These are phyloP conservation scores for Vigna nakashimae DNA, from an alignment of 306 rosid genomes.

Conservation along the genomic window DNA sequence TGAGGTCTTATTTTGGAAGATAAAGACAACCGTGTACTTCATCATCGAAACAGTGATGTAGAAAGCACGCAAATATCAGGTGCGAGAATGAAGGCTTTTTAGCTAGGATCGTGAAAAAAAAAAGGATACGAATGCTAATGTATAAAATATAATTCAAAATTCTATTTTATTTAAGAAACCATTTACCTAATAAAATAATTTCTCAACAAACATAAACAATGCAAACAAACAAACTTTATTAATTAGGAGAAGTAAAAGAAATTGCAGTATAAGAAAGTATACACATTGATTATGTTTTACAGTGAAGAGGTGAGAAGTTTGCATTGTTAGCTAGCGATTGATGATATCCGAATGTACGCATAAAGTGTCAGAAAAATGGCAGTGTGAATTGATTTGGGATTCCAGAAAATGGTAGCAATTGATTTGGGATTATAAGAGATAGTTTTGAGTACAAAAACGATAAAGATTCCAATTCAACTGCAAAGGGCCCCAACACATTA, in stretches of 20 bases:
- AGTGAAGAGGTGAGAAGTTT: too few species aligned
- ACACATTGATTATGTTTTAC: too few species aligned
- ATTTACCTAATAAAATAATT: neutral
- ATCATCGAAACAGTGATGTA: too few species aligned
- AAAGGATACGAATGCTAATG: too few species aligned
- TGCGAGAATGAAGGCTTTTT: too few species aligned
- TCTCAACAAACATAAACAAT: neutral
- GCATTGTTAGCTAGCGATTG: neutral
- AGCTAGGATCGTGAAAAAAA: too few species aligned
- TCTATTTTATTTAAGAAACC: too few species aligned
- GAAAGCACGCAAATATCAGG: too few species aligned
- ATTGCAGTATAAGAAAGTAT: neutral
- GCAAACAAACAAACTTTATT: neutral
- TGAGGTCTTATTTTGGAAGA: too few species aligned
- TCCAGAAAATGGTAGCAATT: conserved; percentile 30
- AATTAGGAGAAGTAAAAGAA: too few species aligned
- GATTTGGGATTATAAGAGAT: neutral
- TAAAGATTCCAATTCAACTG: conserved; percentile 44
- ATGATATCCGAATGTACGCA: conserved; percentile 2
- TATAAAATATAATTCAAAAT: too few species aligned
- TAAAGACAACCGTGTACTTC: too few species aligned
- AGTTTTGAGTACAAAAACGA: conserved; percentile 25
- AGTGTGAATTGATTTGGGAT: conserved; percentile 27
- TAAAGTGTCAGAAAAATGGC: conserved; percentile 33
- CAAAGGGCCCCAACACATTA: conserved; percentile 33